Evolutionary conservation across 148 eudicot genomes (phyloP), one percentile per base, ranked within the genome.

Genomic region (Pharnaceum exiguum): DNA sequence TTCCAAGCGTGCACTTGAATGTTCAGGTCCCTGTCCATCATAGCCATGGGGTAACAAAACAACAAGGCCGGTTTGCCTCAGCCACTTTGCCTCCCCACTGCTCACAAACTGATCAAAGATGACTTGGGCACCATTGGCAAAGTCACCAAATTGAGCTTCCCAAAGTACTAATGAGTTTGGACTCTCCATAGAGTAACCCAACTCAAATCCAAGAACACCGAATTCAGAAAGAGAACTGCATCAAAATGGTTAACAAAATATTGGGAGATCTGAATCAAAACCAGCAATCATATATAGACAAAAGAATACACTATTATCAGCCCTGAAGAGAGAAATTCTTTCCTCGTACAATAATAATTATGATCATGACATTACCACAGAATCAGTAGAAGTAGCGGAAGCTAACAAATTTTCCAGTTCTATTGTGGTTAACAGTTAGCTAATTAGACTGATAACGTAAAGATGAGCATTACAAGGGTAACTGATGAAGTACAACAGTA

Each of bases 1-100:
- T n/a, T 86, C 95, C 70, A 83, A 58, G 13, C 90, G 79, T 17
- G 85, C 87, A 76, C 84, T 83, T 43, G 90, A 86, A 72, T 86
- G 89, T 51, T 86, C 95, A 66, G 90, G 89, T 25, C 95, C 89
- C 75, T 86, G 95, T 23, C 90, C 89, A 72, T 83, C 87, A 71
- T 79, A 83, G 59, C 95, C 89, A 77, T 83, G 87, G 62, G 95
- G 87, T 21, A 83, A 76, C 46, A 86, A 65, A 66, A 81, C 75
- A 22, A 61, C 67, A 45, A 46, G 56, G 15, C 73, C 67, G 10
- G 55, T 55, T 40, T 62, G 62, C 3, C 55, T 62, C 46, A 69
- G 22, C 73, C 67, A 69, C 60, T 53, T 61, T 11, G 56, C 24
- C 30, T 69, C 73, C 17, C 61, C 73, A 21, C 73, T 69, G 31